Conservation (phyloP, 352 stramenopile genomes). For the Globisporangium barbulae region DNA sequence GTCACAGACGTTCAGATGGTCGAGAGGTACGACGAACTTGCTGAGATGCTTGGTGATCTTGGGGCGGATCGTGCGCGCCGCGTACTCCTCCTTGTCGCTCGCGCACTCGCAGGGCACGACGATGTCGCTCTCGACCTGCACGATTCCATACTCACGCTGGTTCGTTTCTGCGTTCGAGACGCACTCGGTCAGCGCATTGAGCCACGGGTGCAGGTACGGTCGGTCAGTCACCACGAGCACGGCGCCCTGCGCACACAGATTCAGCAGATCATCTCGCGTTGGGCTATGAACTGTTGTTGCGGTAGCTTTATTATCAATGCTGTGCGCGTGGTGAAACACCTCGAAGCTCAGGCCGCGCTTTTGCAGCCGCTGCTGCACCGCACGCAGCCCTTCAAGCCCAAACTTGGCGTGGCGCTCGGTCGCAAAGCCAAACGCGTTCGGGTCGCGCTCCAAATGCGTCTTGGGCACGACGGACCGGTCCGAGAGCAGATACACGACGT, state of each 20-base stretch:
- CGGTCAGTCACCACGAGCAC: constrained; percentile 75
- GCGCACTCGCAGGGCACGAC: constrained; percentile 94
- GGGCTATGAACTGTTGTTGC: constrained; percentile 5
- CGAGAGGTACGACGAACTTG: constrained; percentile 76
- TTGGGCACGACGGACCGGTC: constrained; percentile 43
- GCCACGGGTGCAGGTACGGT: constrained; percentile 64
- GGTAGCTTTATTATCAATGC: background rate
- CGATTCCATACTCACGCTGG: constrained; percentile 59
- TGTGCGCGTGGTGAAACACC: constrained; percentile 56
- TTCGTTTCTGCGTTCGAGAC: constrained; percentile 28
- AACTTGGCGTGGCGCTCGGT: constrained; percentile 77
- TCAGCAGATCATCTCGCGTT: constrained; percentile 39
- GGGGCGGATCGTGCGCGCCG: constrained; percentile 96
- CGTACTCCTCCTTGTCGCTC: constrained; percentile 94
- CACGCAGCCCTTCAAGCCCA: constrained; percentile 60
- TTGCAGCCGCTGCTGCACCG: constrained; percentile 38
- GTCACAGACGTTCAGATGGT: constrained; percentile 30
- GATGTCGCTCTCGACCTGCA: constrained; percentile 97
- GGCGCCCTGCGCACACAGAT: constrained; percentile 41
- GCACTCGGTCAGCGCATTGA: constrained; percentile 38
- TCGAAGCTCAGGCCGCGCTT: constrained; percentile 54
- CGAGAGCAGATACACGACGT: constrained; percentile 71
- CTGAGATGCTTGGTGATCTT: constrained; percentile 94
- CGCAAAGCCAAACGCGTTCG: constrained; percentile 57
- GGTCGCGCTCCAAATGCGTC: constrained; percentile 29